Conservation (phyloP, 2,329 filamentous ascomycete species). For the Pseudogymnoascus pannorum region DNA sequence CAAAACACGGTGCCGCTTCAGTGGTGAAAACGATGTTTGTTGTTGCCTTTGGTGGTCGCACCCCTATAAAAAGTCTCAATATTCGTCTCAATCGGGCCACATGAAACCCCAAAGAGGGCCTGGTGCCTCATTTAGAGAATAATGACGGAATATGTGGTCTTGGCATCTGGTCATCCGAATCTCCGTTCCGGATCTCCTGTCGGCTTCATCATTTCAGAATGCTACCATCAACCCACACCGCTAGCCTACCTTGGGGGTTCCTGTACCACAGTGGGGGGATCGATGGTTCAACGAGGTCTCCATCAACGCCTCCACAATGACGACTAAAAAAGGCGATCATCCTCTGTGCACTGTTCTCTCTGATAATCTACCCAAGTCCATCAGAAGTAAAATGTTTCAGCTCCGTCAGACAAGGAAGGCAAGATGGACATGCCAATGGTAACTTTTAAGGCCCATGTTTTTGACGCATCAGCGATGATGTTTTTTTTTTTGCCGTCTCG, state of each 20-base stretch:
- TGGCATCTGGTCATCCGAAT: constrained; percentile 2
- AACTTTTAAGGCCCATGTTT: not conserved
- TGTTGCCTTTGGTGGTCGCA: not conserved
- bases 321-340: not conserved
- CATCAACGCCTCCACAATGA: not conserved
- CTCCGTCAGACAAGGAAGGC: not conserved
- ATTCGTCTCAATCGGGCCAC: not conserved
- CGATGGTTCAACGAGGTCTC: constrained; percentile 3
- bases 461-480: not conserved
- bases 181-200: constrained; percentile 1
- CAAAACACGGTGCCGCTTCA: constrained; percentile 3
- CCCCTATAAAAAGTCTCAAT: constrained; percentile 3
- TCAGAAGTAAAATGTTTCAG: not conserved
- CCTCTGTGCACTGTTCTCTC: not conserved
- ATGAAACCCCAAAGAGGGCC: constrained; percentile 5
- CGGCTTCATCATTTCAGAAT: constrained; percentile 2
- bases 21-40: not conserved
- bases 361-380: not conserved
- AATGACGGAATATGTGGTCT: constrained; percentile 1
- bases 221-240: not conserved
- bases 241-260: not conserved
- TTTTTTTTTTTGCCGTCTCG: not conserved
- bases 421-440: not conserved
- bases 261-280: constrained; percentile 3
- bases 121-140: not conserved